Evolutionary conservation across 2,329 filamentous ascomycete genomes (phyloP), one percentile per base, ranked within the genome.

Genomic region (Rhinocladiella similis): DNA sequence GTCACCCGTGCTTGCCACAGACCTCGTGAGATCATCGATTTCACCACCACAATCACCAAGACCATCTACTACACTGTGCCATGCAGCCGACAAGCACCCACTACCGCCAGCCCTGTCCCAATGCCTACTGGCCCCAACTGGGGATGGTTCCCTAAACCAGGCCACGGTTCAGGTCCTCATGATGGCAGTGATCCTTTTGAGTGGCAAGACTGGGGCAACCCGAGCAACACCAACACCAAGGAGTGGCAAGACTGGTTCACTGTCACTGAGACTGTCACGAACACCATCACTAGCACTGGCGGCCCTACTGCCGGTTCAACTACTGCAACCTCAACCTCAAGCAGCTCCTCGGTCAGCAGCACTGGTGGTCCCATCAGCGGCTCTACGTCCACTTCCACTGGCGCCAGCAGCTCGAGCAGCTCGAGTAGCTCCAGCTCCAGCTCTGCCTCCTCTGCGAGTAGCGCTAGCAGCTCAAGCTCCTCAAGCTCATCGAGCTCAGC

Each of bases 21-120:
- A 29, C 50, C 53, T n/a, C 50, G 35, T n/a, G 47, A 62, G 41
- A 36, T 54, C 27, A 41, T 63, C 27, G 61, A 63, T 35, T 58
- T 63, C 49, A 62, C 59, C n/a, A 43, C 51, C 16, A 60, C 59
- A 14, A 53, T 60, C 27, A 63, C 61, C 39, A 60, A 62, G 48
- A 60, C 54, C 41, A 54, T 63, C 27, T 58, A 51, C 49, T 56
- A 35, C 41, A 58, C 55, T 7, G 49, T 55, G 13, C 59, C 59
- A 19, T 58, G 47, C 46, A 50, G 38, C 52, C 29, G 25, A 50
- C 52, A 56, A 41, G 36, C 59, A 35, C 59, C 55, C 6, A 47
- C 38, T 16, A 53, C 56, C 1, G 55, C 50, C 27, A 61, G 53
- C 25, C 22, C 41, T 35, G 51, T 55, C 20, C 54, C 54, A 19